A percentile compares a stretch with the other conserved stretches of the same genome.
Conservation (phyloP, 2,329 filamentous ascomycete genomes). For the Microdochium nivale region DNA sequence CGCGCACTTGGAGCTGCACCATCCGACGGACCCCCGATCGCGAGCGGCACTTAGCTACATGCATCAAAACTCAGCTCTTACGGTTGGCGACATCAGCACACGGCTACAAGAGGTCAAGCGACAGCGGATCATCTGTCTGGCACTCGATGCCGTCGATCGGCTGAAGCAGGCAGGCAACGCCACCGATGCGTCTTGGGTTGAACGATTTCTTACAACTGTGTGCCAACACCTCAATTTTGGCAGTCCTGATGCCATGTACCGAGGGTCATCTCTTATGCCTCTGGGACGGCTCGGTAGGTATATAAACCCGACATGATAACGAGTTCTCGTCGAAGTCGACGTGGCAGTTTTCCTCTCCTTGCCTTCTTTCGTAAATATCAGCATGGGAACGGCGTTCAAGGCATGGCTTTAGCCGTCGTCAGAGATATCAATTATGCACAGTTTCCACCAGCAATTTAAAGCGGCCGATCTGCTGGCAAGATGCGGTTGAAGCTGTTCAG, state of each 20-base stretch:
- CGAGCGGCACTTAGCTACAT: slow-evolving; percentile 39
- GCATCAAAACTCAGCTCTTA: slow-evolving; percentile 3
- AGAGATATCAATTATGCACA: too few relatives aligned
- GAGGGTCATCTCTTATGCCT: neutral
- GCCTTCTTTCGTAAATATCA: neutral
- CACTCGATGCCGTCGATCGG: slow-evolving; percentile 14
- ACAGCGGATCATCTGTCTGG: slow-evolving; percentile 10
- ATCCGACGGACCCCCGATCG: slow-evolving; percentile 41
- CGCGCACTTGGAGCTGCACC: slow-evolving; percentile 46
- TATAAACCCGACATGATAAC: neutral
- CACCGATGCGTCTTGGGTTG: slow-evolving; percentile 15
- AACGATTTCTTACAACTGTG: slow-evolving; percentile 10
- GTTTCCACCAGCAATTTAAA: too few relatives aligned
- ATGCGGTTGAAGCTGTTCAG: too few relatives aligned
- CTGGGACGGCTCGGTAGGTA: neutral
- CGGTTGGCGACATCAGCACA: neutral
- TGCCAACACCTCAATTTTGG: slow-evolving; percentile 8
- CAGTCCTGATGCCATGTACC: neutral
- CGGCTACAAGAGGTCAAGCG: slow-evolving; percentile 1
- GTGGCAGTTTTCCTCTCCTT: neutral
- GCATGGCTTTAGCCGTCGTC: too few relatives aligned
- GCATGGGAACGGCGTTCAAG: neutral
- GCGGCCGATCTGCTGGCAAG: too few relatives aligned
- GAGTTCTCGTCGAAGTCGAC: neutral
- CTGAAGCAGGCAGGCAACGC: slow-evolving; percentile 13